These are phyloP conservation scores for Aspergillus ellipticus DNA, from an alignment of 495 filamentous ascomycete species.

Conservation along the genomic window DNA sequence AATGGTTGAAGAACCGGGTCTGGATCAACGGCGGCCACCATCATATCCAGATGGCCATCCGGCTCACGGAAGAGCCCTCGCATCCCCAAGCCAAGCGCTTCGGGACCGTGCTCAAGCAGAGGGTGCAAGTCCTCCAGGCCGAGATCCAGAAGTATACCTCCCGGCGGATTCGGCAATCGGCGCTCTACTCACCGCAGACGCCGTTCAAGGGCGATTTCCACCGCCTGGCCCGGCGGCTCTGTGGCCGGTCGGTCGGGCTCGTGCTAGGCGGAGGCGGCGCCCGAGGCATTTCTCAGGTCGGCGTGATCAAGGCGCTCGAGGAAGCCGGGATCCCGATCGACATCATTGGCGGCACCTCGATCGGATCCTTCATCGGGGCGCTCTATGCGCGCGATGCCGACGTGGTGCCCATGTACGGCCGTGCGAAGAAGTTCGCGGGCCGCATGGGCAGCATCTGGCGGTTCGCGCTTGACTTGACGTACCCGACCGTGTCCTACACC, in stretches of 20 bases:
- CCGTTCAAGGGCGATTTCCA: conserved; percentile 97
- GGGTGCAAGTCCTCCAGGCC: conserved; percentile 91
- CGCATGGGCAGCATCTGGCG: conserved; percentile 98
- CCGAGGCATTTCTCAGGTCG: conserved; percentile 84
- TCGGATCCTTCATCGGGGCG: conserved; percentile 95
- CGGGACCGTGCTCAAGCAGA: conserved; percentile 81
- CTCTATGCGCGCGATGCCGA: conserved; percentile 95
- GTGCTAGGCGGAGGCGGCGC: conserved; percentile 94
- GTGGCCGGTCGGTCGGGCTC: conserved; percentile 90
- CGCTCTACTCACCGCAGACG: conserved; percentile 85
- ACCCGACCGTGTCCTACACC: conserved; percentile 91
- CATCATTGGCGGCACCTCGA: conserved; percentile 93
- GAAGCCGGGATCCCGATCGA: conserved; percentile 96
- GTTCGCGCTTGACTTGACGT: conserved; percentile 92
- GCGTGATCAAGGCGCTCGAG: conserved; percentile 91
- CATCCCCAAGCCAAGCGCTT: conserved; percentile 74
- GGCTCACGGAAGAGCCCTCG: conserved; percentile 69
- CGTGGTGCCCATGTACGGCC: conserved; percentile 91
- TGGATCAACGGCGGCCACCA: conserved; percentile 99
- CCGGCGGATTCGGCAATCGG: conserved; percentile 74
- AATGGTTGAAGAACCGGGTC: conserved; percentile 88
- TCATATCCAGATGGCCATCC: conserved; percentile 94
- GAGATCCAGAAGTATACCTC: conserved; percentile 98
- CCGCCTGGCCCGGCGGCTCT: conserved; percentile 82
- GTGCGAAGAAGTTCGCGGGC: conserved; percentile 94